Base-by-base conservation (phyloP, 768 basidiomycete species). In the Hirschioporus abietinus region DNA sequence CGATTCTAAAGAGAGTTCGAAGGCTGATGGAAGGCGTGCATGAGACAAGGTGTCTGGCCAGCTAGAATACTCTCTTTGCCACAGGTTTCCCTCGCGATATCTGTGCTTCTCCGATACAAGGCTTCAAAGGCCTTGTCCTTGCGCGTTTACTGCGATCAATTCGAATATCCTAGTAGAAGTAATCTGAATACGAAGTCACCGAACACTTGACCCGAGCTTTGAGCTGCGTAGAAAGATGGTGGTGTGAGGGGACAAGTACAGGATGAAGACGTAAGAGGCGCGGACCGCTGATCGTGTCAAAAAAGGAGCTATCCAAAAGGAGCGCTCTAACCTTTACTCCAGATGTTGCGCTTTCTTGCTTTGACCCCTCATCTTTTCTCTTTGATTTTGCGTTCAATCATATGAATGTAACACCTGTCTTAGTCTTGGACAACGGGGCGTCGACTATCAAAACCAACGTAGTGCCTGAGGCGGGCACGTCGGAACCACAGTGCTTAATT, bases 381-480 rank as follows among this genome's bases (percentile, higher is more conserved):
- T 1, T 5, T 58, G 12, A 36, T 60, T 34, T 66, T 57, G 61
- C 66, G 52, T 57, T 27, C 60, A 58, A n/a, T 64, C 35, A 30
- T 30, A 60, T 35, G 60, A 68, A 64, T 35, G n/a, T 64, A 10
- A 67, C 76, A 66, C 73, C 78, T 15, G 80, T 88, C 27, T 78
- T 95, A 65, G 81, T 96, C 17, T 81, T 96, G 60, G 95, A 98
- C 76, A 98, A 96, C 74, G 95, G 95, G 57, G 95, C 87, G 10
- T 87, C 84, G 36, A 86, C 86, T 4, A 88, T 96, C 76, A 98
- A 97, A 74, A 84, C 85, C 30, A 91, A 93, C 0, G 67, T 87
- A 26, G 80, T 79, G 58, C 76, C 73, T 61, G 76, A 71, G 35
- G 70, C 64, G 12, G 71, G 68, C 27, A 66, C 71, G 17, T 68